Conservation (phyloP, 2,329 filamentous ascomycete species). For the Chaetothyriales sp. region DNA sequence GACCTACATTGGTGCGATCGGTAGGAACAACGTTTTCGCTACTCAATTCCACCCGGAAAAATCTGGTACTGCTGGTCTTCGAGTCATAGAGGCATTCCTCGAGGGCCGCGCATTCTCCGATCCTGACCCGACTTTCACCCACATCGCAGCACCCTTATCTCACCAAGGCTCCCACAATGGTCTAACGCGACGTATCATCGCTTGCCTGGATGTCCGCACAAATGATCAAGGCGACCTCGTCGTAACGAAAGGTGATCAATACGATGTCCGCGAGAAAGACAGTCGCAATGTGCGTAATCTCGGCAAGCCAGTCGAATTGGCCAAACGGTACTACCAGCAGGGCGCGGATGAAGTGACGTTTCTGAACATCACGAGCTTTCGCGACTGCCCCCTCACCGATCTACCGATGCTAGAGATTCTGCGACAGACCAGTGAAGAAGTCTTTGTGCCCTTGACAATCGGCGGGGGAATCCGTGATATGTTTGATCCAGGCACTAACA, state of each 20-base stretch:
- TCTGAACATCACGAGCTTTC: conserved; percentile 95
- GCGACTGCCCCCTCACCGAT: conserved; percentile 84
- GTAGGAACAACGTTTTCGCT: conserved; percentile 70
- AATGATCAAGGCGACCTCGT: conserved; percentile 93
- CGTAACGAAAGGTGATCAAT: conserved; percentile 96
- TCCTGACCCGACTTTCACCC: conserved; percentile 2
- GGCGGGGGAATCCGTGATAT: conserved; percentile 93
- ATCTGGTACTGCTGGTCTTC: conserved; percentile 75
- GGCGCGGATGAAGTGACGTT: conserved; percentile 96
- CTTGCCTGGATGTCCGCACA: conserved; percentile 85
- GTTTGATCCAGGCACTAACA: conserved; percentile 66
- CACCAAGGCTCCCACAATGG: conserved; percentile 39
- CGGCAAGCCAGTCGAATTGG: conserved; percentile 93
- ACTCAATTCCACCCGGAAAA: conserved; percentile 99
- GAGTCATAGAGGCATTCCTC: conserved; percentile 74
- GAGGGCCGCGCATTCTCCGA: conserved; percentile 47
- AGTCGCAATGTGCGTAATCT: conserved; percentile 67
- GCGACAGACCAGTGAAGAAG: conserved; percentile 69
- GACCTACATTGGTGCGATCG: conserved; percentile 81
- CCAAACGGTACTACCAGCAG: conserved; percentile 84
- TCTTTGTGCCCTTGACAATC: conserved; percentile 91
- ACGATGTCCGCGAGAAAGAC: conserved; percentile 84
- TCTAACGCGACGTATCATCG: conserved; percentile 84
- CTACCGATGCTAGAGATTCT: conserved; percentile 93
- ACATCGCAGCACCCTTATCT: neutral